phyloP scores from a whole-genome alignment of 495 filamentous ascomycete genomes.

The Penicillium soppii region DNA sequence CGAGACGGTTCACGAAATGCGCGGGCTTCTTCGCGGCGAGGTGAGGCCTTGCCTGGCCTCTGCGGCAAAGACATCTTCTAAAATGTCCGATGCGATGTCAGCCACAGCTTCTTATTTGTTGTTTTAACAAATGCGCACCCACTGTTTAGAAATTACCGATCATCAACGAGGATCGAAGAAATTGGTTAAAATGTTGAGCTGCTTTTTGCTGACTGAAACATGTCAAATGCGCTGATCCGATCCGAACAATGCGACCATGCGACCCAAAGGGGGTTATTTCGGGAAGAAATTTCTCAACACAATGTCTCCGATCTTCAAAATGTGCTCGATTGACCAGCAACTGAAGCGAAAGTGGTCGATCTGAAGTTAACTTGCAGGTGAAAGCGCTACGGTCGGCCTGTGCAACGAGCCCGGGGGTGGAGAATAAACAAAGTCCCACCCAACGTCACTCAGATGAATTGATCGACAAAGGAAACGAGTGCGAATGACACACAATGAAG shows the following conservation, averaged over 20 bases:
- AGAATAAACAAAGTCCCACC: slow-evolving; percentile 31
- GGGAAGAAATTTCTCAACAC: background rate
- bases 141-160: background rate
- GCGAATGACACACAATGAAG: too few species aligned
- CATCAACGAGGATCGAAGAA: background rate
- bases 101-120: background rate
- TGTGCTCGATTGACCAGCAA: slow-evolving; percentile 2
- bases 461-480: background rate
- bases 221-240: slow-evolving; percentile 7
- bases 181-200: background rate
- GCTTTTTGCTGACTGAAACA: slow-evolving; percentile 9
- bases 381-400: slow-evolving; percentile 25
- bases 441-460: slow-evolving; percentile 8
- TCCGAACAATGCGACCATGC: slow-evolving; percentile 4
- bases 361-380: slow-evolving; percentile 6
- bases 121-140: background rate
- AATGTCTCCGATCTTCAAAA: background rate
- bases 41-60: slow-evolving; percentile 57
- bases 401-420: slow-evolving; percentile 30
- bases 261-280: background rate
- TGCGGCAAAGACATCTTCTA: slow-evolving; percentile 64
- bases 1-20: slow-evolving; percentile 70
- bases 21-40: slow-evolving; percentile 56
- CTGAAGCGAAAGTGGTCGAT: background rate
- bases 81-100: background rate